phyloP scores from a whole-genome alignment of 1,284 basidiomycete genomes.

The Sanguinoderma infundibulare region DNA sequence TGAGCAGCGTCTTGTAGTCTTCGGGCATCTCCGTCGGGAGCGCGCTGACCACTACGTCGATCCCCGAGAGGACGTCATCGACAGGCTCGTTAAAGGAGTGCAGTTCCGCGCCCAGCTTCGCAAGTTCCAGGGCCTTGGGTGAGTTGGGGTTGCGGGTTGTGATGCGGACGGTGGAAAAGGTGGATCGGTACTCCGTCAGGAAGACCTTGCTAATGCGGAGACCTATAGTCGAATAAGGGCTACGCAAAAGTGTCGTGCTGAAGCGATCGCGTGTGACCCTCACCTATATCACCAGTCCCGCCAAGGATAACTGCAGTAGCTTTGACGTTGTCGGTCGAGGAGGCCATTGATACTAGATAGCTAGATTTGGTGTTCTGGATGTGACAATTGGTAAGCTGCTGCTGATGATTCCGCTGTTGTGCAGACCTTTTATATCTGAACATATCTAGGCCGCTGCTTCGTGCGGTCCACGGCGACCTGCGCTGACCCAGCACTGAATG shows the following conservation, averaged over 20 bases:
- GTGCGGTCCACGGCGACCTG: no score
- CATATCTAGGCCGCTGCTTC: no score
- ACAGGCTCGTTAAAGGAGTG: conserved; percentile 19
- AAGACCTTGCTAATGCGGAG: neutral
- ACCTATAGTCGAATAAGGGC: neutral
- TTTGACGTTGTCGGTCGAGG: neutral
- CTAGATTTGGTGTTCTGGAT: no score
- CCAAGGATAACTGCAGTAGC: neutral
- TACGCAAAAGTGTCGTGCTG: neutral
- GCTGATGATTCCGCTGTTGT: no score
- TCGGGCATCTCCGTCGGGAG: conserved; percentile 1
- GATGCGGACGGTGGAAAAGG: neutral
- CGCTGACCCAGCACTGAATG: no score
- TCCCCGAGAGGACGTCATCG: conserved; percentile 24
- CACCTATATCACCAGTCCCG: neutral
- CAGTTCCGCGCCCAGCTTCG: conserved; percentile 27
- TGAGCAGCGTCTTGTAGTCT: conserved; percentile 23
- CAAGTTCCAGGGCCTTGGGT: conserved; percentile 20
- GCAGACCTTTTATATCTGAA: no score
- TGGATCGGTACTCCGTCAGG: neutral
- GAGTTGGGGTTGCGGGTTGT: conserved; percentile 21
- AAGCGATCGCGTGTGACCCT: no score
- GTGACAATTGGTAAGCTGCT: no score
- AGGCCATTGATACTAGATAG: no score
- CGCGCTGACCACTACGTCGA: conserved; percentile 29